phyloP scores from a whole-genome alignment of 2,329 filamentous ascomycete genomes.

The Dactylellina drechsleri region DNA sequence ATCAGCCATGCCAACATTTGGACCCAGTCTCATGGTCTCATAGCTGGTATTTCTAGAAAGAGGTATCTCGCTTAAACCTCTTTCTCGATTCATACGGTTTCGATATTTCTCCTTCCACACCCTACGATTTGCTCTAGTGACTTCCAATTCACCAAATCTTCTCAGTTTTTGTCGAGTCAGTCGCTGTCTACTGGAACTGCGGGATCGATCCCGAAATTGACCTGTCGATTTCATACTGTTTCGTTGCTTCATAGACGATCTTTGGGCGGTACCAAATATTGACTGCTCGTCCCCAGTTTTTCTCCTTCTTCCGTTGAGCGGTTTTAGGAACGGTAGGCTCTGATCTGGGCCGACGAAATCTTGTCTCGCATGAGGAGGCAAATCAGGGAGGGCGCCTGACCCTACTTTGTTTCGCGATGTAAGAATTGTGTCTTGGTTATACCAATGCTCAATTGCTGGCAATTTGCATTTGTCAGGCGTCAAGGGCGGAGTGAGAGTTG shows the following conservation, averaged over 20 bases:
- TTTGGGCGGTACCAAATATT: not conserved
- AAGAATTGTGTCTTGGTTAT: not conserved
- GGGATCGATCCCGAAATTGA: no score
- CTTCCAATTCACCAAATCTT: constrained; percentile 36
- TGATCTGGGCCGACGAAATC: not conserved
- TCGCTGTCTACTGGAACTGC: no score
- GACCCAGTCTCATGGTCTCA: constrained; percentile 10
- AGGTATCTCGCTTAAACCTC: not conserved
- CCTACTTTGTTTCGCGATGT: no score
- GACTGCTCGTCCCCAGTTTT: not conserved
- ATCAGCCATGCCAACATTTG: not conserved
- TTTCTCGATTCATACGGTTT: not conserved
- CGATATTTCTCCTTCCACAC: constrained; percentile 13
- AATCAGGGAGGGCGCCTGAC: no score
- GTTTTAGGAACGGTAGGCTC: not conserved
- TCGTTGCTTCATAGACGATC: not conserved
- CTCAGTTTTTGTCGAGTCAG: constrained; percentile 1
- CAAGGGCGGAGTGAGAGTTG: constrained; percentile 27
- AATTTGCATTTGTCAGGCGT: constrained; percentile 24
- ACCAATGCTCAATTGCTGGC: constrained; percentile 36
- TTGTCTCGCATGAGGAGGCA: no score
- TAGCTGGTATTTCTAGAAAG: constrained; percentile 7
- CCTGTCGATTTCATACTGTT: no score
- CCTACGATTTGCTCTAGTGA: not conserved
- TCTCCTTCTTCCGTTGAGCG: not conserved